Percentiles rank a stretch among this genome's conserved stretches.
Evolutionary conservation across 2,329 filamentous ascomycete species (phyloP).

Genomic region (Fusarium guadeloupense): DNA sequence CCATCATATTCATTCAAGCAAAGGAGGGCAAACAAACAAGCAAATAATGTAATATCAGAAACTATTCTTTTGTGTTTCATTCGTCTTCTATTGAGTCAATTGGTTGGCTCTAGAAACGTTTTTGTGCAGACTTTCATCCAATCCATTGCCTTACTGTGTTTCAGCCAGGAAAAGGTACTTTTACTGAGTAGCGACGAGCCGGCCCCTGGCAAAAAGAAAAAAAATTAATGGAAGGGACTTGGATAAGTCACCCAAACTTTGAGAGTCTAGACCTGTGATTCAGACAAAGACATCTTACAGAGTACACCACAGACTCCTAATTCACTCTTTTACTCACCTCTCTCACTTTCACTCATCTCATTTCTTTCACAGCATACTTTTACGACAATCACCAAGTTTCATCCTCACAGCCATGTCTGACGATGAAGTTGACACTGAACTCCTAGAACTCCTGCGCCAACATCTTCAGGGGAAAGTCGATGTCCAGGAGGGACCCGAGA

Average conservation of each 20-base stretch:
- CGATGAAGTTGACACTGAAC: conserved; percentile 88
- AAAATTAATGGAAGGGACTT: conserved; percentile 33
- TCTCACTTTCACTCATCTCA: conserved; percentile 1
- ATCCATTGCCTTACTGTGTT: conserved; percentile 7
- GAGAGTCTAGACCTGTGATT: conserved; percentile 32
- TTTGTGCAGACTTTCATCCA: not conserved
- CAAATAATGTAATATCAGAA: not conserved
- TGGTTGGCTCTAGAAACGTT: not conserved
- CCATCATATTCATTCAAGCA: too few species aligned
- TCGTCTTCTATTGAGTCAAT: not conserved
- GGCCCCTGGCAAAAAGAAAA: not conserved
- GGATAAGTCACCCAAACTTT: conserved; percentile 12
- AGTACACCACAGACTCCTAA: too few species aligned
- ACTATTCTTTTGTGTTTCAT: not conserved
- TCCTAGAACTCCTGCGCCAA: conserved; percentile 85
- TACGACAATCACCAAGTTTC: not conserved
- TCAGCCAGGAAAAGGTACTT: conserved; percentile 8
- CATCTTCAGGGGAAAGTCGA: conserved; percentile 72
- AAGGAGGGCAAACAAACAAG: conserved; percentile 4
- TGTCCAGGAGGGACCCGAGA: conserved; percentile 71
- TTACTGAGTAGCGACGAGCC: not conserved
- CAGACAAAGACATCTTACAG: conserved; percentile 24
- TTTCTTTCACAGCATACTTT: not conserved
- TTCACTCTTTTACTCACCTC: conserved; percentile 18
- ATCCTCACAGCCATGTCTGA: conserved; percentile 73